Base-by-base conservation (phyloP, 352 stramenopile genomes). In the Blastocystis sp. region DNA sequence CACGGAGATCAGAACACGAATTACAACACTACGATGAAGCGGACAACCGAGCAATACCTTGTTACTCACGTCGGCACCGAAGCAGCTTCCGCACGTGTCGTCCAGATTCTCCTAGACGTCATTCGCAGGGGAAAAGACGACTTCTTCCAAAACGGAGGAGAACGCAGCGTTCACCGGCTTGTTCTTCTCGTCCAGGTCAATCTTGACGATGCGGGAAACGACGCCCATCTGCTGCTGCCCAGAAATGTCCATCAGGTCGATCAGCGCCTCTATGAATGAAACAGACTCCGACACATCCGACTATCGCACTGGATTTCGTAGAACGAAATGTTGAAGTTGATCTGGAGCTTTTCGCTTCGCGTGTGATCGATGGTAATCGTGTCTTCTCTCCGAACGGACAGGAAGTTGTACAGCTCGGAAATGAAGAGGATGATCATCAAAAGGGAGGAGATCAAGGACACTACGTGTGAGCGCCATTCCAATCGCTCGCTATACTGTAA, bases 21-120 rank as follows among this genome's bases (percentile, higher is more conserved):
- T 95, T 94, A 88, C 93, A 95, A 88, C 93, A 95, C 29, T 55
- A 55, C 92, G 88, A 21, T 91, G 12, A 12, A 62, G 9, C 35
- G 16, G 6, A 16, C 35, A 69, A 41, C 9, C 35, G 9, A 19
- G 9, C 16, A 6, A 6, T 41, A 41, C 35, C 35, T 59, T 71
- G 59, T 89, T 62, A 41, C 39, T 65, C 41, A 78, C 45, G n/a
- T 62, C 31, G 39, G 67, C 67, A 37, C 74, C 74, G 26, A 85
- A 85, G 37, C 74, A 85, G 37, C 45, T 85, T 50, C 74, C 74
- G 45, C 74, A 85, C 4, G 13, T 33, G 12, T 13, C 1, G n/a
- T 76, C n/a, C 31, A 62, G 62, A 31, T 89, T 78, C 4, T 89
- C 41, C 67, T 89, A 78, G 19, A 45, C 10, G 35, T 33, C 24